phyloP scores from a whole-genome alignment of 495 filamentous ascomycete species.

The Staphylotrichum longicolle region DNA sequence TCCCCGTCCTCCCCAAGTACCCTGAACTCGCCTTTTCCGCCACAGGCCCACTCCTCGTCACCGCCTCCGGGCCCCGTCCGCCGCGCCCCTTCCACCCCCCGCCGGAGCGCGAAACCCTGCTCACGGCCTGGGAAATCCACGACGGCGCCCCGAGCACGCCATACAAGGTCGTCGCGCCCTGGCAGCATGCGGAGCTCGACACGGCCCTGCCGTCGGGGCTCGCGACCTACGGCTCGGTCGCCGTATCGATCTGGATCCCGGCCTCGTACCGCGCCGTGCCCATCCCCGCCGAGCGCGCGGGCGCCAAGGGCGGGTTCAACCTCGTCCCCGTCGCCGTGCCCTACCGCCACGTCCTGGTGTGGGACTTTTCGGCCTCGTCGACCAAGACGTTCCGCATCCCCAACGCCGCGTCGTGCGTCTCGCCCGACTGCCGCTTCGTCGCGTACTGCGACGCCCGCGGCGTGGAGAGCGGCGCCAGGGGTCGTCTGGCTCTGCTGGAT shows the following conservation, averaged over 20 bases:
- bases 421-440: slow-evolving; percentile 37
- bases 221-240: slow-evolving; percentile 35
- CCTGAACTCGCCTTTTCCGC: slow-evolving; percentile 40
- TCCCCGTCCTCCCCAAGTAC: slow-evolving; percentile 37
- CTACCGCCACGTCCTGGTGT: slow-evolving; percentile 35
- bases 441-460: slow-evolving; percentile 35
- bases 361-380: slow-evolving; percentile 36
- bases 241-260: slow-evolving; percentile 41
- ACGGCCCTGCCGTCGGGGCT: slow-evolving; percentile 36
- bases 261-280: slow-evolving; percentile 36
- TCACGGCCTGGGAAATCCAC: slow-evolving; percentile 37
- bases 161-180: slow-evolving; percentile 38
- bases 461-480: slow-evolving; percentile 32
- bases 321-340: slow-evolving; percentile 31
- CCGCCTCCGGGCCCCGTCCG: slow-evolving; percentile 37
- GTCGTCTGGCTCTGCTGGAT: slow-evolving; percentile 34
- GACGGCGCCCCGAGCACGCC: slow-evolving; percentile 28
- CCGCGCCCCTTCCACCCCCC: slow-evolving; percentile 36
- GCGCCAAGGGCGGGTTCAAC: slow-evolving; percentile 27
- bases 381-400: slow-evolving; percentile 39
- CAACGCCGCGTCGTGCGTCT: slow-evolving; percentile 35
- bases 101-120: slow-evolving; percentile 35
- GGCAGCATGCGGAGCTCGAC: slow-evolving; percentile 39
- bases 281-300: slow-evolving; percentile 28
- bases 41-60: slow-evolving; percentile 35